These are phyloP conservation scores for Kuraishia piskuri DNA, from an alignment of 805 yeast species.

Conservation along the genomic window DNA sequence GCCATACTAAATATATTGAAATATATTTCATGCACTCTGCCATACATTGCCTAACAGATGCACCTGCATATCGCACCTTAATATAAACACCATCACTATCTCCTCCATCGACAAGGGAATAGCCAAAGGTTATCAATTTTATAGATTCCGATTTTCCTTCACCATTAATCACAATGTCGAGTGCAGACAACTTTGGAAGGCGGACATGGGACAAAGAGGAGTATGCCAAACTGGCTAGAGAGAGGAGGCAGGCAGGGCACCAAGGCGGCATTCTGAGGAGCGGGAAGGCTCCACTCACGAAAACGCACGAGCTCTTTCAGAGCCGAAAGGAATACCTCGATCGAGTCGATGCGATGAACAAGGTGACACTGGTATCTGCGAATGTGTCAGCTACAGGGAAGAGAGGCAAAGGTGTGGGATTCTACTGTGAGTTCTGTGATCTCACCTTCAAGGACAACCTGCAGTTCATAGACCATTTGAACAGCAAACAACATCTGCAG, in stretches of 20 bases:
- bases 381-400: slow-evolving; percentile 19
- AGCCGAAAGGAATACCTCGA: slow-evolving; percentile 14
- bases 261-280: slow-evolving; percentile 5
- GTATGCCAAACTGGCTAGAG: slow-evolving; percentile 40
- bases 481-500: slow-evolving; percentile 57
- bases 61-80: background rate
- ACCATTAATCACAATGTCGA: background rate
- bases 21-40: too few species aligned
- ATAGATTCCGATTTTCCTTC: background rate
- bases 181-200: slow-evolving; percentile 34
- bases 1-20: too few species aligned
- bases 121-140: background rate
- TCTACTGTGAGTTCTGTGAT: slow-evolving; percentile 74
- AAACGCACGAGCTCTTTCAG: slow-evolving; percentile 13
- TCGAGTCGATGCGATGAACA: slow-evolving; percentile 16
- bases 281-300: slow-evolving; percentile 8
- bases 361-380: slow-evolving; percentile 16
- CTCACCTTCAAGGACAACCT: slow-evolving; percentile 76
- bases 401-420: slow-evolving; percentile 65
- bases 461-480: slow-evolving; percentile 76
- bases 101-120: background rate
- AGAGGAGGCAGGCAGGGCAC: slow-evolving; percentile 8
- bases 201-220: slow-evolving; percentile 67
- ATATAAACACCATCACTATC: too few species aligned
- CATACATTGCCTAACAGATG: background rate